Base-by-base conservation (phyloP, 176 grass and related monocot species). In the Oryza punctata region DNA sequence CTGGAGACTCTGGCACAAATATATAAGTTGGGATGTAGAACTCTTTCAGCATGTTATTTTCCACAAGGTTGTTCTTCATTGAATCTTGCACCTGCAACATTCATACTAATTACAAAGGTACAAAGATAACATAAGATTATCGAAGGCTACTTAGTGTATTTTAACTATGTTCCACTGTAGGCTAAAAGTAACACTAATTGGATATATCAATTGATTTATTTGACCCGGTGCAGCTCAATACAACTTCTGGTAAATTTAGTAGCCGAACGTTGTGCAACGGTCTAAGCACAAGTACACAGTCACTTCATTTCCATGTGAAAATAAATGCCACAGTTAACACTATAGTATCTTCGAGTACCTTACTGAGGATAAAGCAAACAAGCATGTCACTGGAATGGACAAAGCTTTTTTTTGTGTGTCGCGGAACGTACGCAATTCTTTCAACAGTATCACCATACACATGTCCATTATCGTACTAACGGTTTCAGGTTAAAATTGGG, bases 1-100 rank as follows among this genome's bases (percentile, higher is more conserved):
- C 26, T 25, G 82, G 75, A 57, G 44, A 76, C 27, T 92, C 93
- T 0, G 80, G 78, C n/a, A 66, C 40, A 25, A 96, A 76, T 85
- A 96, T 85, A 65, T 96, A 96, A 59, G 70, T 86, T 30, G 96
- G 93, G n/a, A 99, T 92, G 35, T 82, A 87, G 76, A 99, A 99
- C 29, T 94, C 89, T 84, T 89, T 94, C 78, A 88, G 23, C 23
- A 79, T 41, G 32, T 60, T 65, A 70, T 88, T 85, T 75, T 75
- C 80, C 33, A 89, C 71, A 41, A 65, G 57, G 61, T 2, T 73
- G 21, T 25, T 70, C 35, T 69, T 86, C 93, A 94, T 96, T 85
- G 26, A 69, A 73, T 25, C 14, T 72, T 78, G 46, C 26, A 82
- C 68, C 86, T 90, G 90, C 84, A 93, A 84, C 44, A 38, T 78